phyloP scores from a whole-genome alignment of 2,329 filamentous ascomycete species.

The Acephala macrosclerotiorum region DNA sequence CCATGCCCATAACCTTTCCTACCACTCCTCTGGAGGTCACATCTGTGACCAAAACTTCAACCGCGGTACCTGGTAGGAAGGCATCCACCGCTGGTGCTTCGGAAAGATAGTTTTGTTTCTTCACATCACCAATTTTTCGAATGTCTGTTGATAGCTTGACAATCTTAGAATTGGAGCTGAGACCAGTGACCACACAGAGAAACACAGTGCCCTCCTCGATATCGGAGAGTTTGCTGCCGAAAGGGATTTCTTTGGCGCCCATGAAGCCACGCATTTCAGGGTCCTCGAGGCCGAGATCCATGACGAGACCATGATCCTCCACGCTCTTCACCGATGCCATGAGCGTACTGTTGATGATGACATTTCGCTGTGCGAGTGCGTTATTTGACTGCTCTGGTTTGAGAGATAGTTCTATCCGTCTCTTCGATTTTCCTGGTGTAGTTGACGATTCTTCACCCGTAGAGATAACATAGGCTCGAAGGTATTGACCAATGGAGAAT shows the following conservation, averaged over 20 bases:
- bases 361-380: constrained; percentile 73
- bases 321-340: constrained; percentile 90
- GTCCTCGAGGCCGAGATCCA: constrained; percentile 84
- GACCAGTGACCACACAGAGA: constrained; percentile 80
- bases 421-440: constrained; percentile 63
- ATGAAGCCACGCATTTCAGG: constrained; percentile 81
- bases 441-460: constrained; percentile 69
- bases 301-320: constrained; percentile 94
- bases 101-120: constrained; percentile 69
- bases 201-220: constrained; percentile 86
- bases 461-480: constrained; percentile 83
- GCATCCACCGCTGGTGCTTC: constrained; percentile 87
- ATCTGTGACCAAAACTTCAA: constrained; percentile 83
- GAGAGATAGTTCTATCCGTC: constrained; percentile 86
- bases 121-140: constrained; percentile 70
- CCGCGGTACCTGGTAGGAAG: constrained; percentile 90
- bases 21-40: constrained; percentile 76
- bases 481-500: constrained; percentile 85
- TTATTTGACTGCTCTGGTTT: constrained; percentile 81
- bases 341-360: constrained; percentile 78
- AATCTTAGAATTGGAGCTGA: constrained; percentile 80
- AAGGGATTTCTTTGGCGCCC: constrained; percentile 80
- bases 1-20: constrained; percentile 90
- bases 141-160: constrained; percentile 83
- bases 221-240: constrained; percentile 67